Conservation (phyloP, 2,329 filamentous ascomycete genomes). For the Aspergillus clavatus region DNA sequence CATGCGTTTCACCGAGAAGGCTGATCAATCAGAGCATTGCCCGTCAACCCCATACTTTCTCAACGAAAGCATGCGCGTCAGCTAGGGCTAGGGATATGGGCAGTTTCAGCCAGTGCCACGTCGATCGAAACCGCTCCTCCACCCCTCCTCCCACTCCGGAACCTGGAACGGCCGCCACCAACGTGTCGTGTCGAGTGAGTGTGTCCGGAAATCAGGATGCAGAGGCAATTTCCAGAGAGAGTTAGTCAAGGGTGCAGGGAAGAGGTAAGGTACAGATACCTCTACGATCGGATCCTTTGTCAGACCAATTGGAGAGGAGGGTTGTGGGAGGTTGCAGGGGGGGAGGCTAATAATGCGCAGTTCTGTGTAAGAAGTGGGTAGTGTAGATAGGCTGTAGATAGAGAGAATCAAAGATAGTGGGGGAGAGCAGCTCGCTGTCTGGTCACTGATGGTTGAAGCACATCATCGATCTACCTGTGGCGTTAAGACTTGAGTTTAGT, state of each 20-base stretch:
- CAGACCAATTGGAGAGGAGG: conserved; percentile 3
- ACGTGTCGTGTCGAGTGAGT: neutral
- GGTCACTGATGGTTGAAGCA: neutral
- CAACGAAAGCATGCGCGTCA: neutral
- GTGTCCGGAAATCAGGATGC: no score
- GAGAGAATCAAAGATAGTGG: no score
- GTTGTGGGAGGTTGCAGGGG: neutral
- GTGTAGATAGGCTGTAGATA: no score
- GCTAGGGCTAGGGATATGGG: no score
- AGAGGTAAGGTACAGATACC: conserved; percentile 10
- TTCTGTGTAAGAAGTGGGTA: conserved; percentile 1
- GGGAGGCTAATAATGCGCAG: conserved; percentile 3
- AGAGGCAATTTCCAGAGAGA: conserved; percentile 6
- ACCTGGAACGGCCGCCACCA: neutral
- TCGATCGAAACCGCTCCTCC: no score
- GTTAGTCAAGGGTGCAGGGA: neutral
- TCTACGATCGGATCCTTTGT: conserved; percentile 6
- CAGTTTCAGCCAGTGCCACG: neutral
- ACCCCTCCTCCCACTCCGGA: no score
- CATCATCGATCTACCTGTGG: neutral
- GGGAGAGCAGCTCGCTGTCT: neutral
- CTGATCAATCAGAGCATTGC: no score
- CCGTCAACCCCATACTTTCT: no score
- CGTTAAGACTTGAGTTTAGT: neutral
- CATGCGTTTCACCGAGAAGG: no score